Evolutionary conservation across 2,329 filamentous ascomycete species (phyloP).

Genomic region (Stachybotrys echinatus): DNA sequence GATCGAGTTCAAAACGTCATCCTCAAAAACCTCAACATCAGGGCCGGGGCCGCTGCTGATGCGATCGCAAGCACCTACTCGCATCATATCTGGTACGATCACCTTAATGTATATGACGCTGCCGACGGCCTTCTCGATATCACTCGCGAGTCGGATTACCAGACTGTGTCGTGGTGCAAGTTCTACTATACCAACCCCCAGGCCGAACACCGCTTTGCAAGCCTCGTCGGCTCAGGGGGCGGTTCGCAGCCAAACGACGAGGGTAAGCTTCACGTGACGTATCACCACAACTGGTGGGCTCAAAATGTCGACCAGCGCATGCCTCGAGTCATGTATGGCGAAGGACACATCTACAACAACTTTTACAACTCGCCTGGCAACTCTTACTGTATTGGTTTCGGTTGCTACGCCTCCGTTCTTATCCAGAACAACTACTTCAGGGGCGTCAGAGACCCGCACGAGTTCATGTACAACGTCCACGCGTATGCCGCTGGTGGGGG

Average conservation of each 20-base stretch:
- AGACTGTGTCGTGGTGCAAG: too few relatives aligned
- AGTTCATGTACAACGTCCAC: background rate
- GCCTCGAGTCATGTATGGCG: background rate
- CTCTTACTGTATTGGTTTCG: background rate
- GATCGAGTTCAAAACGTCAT: background rate
- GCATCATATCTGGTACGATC: background rate
- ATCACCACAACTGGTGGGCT: background rate
- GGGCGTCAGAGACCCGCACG: background rate
- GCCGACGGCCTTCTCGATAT: too few relatives aligned
- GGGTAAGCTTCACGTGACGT: background rate
- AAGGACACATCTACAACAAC: background rate
- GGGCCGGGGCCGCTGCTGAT: background rate
- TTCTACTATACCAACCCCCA: too few relatives aligned
- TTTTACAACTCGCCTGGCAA: background rate
- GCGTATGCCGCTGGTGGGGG: background rate
- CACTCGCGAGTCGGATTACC: too few relatives aligned
- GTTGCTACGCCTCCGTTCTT: background rate
- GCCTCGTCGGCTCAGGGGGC: too few relatives aligned
- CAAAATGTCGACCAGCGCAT: constrained; percentile 1
- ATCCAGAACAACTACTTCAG: background rate
- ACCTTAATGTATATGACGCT: background rate
- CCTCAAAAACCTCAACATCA: background rate
- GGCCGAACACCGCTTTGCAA: too few relatives aligned
- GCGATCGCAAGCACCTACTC: background rate
- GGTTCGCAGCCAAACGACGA: background rate